phyloP scores from a whole-genome alignment of 306 rosid species.

The Vicia villosa region DNA sequence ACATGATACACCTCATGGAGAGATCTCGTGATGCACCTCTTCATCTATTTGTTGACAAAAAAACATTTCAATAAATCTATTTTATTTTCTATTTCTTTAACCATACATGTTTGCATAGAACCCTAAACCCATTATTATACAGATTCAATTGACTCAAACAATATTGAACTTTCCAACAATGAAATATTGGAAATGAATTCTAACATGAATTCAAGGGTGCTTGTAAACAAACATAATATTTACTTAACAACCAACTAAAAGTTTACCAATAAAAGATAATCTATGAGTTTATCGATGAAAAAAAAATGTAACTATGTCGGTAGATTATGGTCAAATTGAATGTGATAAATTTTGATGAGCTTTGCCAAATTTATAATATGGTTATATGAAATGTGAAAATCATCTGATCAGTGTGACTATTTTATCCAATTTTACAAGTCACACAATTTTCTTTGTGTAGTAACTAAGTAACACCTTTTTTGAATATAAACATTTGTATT shows the following conservation, averaged over 20 bases:
- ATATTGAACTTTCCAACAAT: background rate
- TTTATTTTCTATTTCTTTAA: too few relatives aligned
- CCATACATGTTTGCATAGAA: too few relatives aligned
- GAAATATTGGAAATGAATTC: background rate
- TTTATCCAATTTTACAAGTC: constrained; percentile 27
- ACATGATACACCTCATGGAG: too few relatives aligned
- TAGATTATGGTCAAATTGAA: constrained; percentile 8
- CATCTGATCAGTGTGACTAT: background rate
- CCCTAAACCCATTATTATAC: background rate
- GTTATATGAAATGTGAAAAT: constrained; percentile 13
- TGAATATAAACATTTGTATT: constrained; percentile 35
- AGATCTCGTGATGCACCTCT: too few relatives aligned
- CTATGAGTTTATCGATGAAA: too few relatives aligned
- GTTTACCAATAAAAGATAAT: too few relatives aligned
- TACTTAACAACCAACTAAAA: too few relatives aligned
- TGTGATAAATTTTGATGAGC: background rate
- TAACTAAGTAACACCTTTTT: background rate
- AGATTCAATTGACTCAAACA: background rate
- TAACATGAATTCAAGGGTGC: background rate
- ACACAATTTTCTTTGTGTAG: background rate
- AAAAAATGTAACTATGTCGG: background rate
- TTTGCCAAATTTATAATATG: constrained; percentile 12
- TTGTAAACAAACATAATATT: too few relatives aligned
- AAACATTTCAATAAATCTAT: too few relatives aligned
- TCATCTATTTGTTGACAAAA: too few relatives aligned